phyloP scores from a whole-genome alignment of 257 asterid genomes.

The Salvia miltiorrhiza region DNA sequence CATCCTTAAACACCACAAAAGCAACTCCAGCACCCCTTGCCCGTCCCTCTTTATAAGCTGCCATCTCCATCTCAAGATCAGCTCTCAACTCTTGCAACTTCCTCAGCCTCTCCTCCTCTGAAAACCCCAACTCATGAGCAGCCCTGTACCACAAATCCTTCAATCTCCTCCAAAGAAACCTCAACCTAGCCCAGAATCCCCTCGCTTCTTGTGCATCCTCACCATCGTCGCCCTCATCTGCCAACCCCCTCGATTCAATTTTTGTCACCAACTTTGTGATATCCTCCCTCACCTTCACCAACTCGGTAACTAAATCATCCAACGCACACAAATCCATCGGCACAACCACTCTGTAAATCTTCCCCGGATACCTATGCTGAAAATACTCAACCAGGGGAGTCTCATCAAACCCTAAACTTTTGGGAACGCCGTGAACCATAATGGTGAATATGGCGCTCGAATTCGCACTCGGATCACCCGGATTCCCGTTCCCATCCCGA shows the following conservation, averaged over 20 bases:
- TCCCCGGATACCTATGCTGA: slow-evolving; percentile 86
- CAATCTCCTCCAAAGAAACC: slow-evolving; percentile 44
- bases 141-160: slow-evolving; percentile 62
- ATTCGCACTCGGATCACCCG: slow-evolving; percentile 57
- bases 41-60: slow-evolving; percentile 91
- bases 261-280: slow-evolving; percentile 61
- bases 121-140: slow-evolving; percentile 66
- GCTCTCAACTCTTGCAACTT: slow-evolving; percentile 92
- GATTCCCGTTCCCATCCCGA: slow-evolving; percentile 82
- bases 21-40: slow-evolving; percentile 98
- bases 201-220: slow-evolving; percentile 32
- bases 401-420: slow-evolving; percentile 68
- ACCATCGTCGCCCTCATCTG: slow-evolving; percentile 44
- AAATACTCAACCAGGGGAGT: slow-evolving; percentile 78
- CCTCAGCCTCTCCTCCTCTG: slow-evolving; percentile 88
- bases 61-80: slow-evolving; percentile 98
- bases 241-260: slow-evolving; percentile 64
- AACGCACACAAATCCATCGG: slow-evolving; percentile 98
- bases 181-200: slow-evolving; percentile 44
- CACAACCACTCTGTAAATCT: slow-evolving; percentile 69
- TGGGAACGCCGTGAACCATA: slow-evolving; percentile 88
- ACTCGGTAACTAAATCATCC: slow-evolving; percentile 86
- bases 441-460: slow-evolving; percentile 80
- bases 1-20: slow-evolving; percentile 94
- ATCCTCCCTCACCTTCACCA: slow-evolving; percentile 81